Base-by-base conservation (phyloP, 441 rosid species). In the Populus hybrid region DNA sequence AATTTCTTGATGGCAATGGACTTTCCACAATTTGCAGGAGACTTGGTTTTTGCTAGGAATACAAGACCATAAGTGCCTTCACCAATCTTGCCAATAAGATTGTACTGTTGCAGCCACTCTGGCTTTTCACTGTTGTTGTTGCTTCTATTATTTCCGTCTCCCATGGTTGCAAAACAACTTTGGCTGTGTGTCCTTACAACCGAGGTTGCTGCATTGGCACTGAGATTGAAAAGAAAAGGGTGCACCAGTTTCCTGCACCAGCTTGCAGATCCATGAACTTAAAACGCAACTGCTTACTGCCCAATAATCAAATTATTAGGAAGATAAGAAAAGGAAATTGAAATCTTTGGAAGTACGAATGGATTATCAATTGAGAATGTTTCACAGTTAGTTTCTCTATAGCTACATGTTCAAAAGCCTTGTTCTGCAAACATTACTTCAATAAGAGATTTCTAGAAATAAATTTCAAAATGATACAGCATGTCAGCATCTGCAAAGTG, bases 61-160 rank as follows among this genome's bases (percentile, higher is more conserved):
- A 96, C 98, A 71, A 94, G 98, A 75, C 97, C 98, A 79, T 94
- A 96, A 6, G 98, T 93, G 10, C 98, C 99, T 86, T 96, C 98
- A 65, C 99, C 99, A 66, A 94, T 96, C 89, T 96, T 96, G 66
- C 99, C 98, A 40, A 94, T 90, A 23, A 93, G 91, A 84, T 94
- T 92, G 85, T 94, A 96, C 70, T 93, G 98, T 71, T 90, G 98
- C 67, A 96, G 91, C 98, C 99, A 96, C 84, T 96, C 98, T 71
- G 98, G 98, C 87, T 90, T 90, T 90, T 88, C 95, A 79, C 79
- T 72, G 76, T 70, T 74, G 70, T 23, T 82, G 78, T 81, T 82
- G 82, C 86, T 84, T 82, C 91, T 85, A 74, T 80, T 82, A 23
- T 82, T 73, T 79, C 97, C 97, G 85, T 91, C 98, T 77, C 95